Evolutionary conservation across 2,329 filamentous ascomycete species (phyloP).

Genomic region (Chaetoscypha palmicola): DNA sequence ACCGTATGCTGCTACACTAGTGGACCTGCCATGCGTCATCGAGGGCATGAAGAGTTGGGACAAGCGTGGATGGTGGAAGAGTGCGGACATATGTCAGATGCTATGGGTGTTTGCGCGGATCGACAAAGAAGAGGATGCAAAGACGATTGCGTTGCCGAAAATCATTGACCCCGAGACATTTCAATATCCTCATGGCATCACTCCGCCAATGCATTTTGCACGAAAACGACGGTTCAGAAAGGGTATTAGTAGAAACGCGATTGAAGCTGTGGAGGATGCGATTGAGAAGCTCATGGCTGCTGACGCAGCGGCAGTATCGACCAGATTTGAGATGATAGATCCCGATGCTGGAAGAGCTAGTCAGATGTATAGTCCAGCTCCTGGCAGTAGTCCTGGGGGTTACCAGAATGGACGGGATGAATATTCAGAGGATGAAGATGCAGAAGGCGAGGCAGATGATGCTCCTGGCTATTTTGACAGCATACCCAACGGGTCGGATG

Average conservation of each 20-base stretch:
- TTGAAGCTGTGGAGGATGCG: constrained; percentile 49
- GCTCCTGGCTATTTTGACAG: constrained; percentile 28
- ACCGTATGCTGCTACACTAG: constrained; percentile 58
- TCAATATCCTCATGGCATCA: constrained; percentile 47
- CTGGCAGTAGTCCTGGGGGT: constrained; percentile 26
- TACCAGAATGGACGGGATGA: constrained; percentile 33
- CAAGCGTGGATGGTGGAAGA: constrained; percentile 65
- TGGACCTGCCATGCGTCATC: constrained; percentile 63
- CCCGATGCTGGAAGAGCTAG: constrained; percentile 27
- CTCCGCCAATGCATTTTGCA: constrained; percentile 53
- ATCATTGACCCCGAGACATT: constrained; percentile 28
- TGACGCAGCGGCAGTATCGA: constrained; percentile 37
- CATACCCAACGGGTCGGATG: constrained; percentile 12
- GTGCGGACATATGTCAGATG: constrained; percentile 70
- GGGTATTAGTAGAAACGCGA: constrained; percentile 46
- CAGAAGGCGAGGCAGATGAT: constrained; percentile 34
- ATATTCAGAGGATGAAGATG: constrained; percentile 33
- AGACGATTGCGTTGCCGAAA: constrained; percentile 24
- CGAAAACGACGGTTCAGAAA: constrained; percentile 52
- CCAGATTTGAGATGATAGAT: constrained; percentile 37
- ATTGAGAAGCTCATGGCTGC: constrained; percentile 45
- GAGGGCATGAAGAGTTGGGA: constrained; percentile 74
- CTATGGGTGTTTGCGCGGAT: constrained; percentile 57
- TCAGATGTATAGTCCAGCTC: constrained; percentile 19
- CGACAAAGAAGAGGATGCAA: constrained; percentile 45